A percentile compares a stretch with the other conserved stretches of the same genome.
phyloP scores from a whole-genome alignment of 2,329 filamentous ascomycete genomes.

The Pseudocercospora ulei region DNA sequence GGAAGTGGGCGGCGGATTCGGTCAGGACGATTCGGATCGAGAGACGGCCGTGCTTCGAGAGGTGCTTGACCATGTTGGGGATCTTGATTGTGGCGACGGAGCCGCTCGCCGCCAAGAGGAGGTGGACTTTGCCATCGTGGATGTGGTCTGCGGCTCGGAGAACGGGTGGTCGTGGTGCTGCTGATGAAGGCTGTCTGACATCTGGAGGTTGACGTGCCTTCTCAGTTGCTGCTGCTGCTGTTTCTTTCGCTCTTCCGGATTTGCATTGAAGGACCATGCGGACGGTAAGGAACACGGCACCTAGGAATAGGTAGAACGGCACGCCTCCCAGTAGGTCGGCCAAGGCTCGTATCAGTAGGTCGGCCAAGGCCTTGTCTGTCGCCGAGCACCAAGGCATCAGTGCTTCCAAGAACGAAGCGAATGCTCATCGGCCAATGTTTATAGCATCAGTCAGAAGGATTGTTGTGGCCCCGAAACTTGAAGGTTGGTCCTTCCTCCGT shows the following conservation, averaged over 20 bases:
- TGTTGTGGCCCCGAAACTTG: slow-evolving; percentile 11
- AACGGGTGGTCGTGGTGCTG: slow-evolving; percentile 11
- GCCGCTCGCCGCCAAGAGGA: slow-evolving; percentile 58
- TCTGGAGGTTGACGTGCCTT: neutral
- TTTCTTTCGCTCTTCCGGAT: neutral
- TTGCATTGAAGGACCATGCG: neutral
- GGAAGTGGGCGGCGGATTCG: slow-evolving; percentile 61
- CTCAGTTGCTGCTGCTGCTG: neutral
- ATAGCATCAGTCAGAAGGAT: slow-evolving; percentile 18
- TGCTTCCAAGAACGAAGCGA: neutral
- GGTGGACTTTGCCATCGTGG: slow-evolving; percentile 48
- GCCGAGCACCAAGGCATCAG: slow-evolving; percentile 10
- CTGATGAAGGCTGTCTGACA: neutral
- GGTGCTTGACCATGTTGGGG: slow-evolving; percentile 44
- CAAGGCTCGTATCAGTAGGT: slow-evolving; percentile 8
- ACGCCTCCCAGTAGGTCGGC: slow-evolving; percentile 1
- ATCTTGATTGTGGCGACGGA: slow-evolving; percentile 83
- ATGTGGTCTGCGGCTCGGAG: slow-evolving; percentile 34
- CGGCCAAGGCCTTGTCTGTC: slow-evolving; percentile 17
- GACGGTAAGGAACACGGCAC: slow-evolving; percentile 4
- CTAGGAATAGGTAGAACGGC: slow-evolving; percentile 1
- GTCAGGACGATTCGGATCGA: slow-evolving; percentile 83
- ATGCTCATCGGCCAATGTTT: neutral
- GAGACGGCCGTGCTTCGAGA: slow-evolving; percentile 48
- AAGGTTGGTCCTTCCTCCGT: slow-evolving; percentile 5